Base-by-base conservation (phyloP, 306 rosid species). In the Coriaria nepalensis region DNA sequence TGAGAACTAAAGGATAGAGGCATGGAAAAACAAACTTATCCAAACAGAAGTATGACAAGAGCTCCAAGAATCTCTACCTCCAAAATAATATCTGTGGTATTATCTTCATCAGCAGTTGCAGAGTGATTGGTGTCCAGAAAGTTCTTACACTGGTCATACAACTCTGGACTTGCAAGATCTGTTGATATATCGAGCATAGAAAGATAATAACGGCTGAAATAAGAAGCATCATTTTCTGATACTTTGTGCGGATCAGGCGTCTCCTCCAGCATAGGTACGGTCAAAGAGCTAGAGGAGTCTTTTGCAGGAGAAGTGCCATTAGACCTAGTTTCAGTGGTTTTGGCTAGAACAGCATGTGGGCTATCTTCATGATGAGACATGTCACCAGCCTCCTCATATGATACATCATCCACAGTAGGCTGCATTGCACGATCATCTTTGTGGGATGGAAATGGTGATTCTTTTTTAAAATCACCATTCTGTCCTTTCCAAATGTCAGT, bases 401-500 rank as follows among this genome's bases (percentile, higher is more conserved):
- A 61, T 46, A 62, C 72, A 55, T 71, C 78, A 56, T 85, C 92
- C 57, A 55, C 69, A 10, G 57, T 32, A n/a, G 73, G 62, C 56
- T 55, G 73, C 51, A 45, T 37, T 3, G 57, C 55, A 77, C 71
- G 57, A 44, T 73, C 93, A 69, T 86, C 87, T 67, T 70, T 82
- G 60, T 37, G 63, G 45, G 76, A 64, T 39, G 94, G 83, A 50
- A 96, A 73, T 36, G 92, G 76, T 68, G 80, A 33, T 47, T 92
- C 99, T 67, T 82, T 73, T 72, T 79, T 82, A 37, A 63, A 45
- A 49, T 80, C 87, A 66, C 67, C 68, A 68, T 67, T 78, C 62
- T 86, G 94, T 43, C 74, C 82, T 75, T 82, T 92, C 96, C 99
- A 86, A 43, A 63, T 55, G 49, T 90, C 99, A 47, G 82, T 58